Conservation (phyloP, 2,329 filamentous ascomycete genomes). For the Cladosporium halotolerans region DNA sequence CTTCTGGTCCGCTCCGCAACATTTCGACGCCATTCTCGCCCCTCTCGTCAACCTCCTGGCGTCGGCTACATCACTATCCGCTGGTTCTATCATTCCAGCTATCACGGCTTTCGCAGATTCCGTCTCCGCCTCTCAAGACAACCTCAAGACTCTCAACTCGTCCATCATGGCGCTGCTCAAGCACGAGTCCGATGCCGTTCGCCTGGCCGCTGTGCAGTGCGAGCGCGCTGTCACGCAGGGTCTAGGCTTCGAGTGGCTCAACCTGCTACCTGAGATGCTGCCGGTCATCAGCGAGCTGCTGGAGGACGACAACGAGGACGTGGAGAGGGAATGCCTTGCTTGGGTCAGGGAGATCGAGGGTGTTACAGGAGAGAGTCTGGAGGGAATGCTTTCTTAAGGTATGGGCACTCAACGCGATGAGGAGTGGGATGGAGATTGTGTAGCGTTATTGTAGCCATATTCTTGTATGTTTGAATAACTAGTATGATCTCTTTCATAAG, state of each 20-base stretch:
- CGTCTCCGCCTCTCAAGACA: slow-evolving; percentile 76
- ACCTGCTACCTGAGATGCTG: slow-evolving; percentile 87
- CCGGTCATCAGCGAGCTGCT: slow-evolving; percentile 92
- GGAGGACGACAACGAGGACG: slow-evolving; percentile 91
- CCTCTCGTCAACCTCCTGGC: slow-evolving; percentile 60
- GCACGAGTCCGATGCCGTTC: slow-evolving; percentile 62
- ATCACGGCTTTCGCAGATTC: slow-evolving; percentile 68
- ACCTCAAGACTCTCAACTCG: slow-evolving; percentile 83
- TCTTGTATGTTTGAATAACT: neutral
- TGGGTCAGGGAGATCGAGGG: slow-evolving; percentile 91
- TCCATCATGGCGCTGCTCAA: slow-evolving; percentile 72
- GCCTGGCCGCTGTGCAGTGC: slow-evolving; percentile 74
- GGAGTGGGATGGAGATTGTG: neutral
- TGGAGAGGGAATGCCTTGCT: slow-evolving; percentile 79
- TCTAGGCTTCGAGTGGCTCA: slow-evolving; percentile 89
- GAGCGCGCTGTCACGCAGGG: slow-evolving; percentile 64
- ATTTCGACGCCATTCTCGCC: slow-evolving; percentile 67
- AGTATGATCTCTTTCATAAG: too few relatives aligned
- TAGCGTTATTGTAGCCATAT: neutral
- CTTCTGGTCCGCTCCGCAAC: slow-evolving; percentile 89
- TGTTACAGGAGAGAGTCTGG: slow-evolving; percentile 81
- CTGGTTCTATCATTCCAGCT: slow-evolving; percentile 57
- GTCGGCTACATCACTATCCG: slow-evolving; percentile 37
- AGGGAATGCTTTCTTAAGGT: slow-evolving; percentile 64
- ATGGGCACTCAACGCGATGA: neutral